A percentile compares a stretch with the other conserved stretches of the same genome.
phyloP scores from a whole-genome alignment of 257 asterid species.

The Dorcoceras hygrometricum region DNA sequence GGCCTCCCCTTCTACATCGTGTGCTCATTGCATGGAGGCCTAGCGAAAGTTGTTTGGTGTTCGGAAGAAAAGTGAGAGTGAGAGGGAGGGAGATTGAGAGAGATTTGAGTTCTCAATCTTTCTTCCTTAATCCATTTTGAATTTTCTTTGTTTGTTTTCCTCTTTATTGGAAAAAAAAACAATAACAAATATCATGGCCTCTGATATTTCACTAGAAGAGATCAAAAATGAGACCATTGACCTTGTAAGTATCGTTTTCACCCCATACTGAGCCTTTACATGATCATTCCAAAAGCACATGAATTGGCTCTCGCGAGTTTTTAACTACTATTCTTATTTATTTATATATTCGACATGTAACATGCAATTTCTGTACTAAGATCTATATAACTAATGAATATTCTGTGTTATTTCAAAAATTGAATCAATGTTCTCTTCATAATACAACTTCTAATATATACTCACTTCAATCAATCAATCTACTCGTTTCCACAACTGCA shows the following conservation, averaged over 20 bases:
- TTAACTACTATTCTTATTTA: neutral
- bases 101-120: conserved; percentile 27
- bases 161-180: conserved; percentile 2
- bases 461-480: too few species aligned
- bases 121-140: conserved; percentile 15
- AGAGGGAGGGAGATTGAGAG: conserved; percentile 23
- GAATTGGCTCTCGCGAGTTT: neutral
- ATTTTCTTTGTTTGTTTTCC: conserved; percentile 9
- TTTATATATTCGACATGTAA: neutral
- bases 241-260: conserved; percentile 29
- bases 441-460: too few species aligned
- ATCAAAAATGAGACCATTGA: conserved; percentile 37
- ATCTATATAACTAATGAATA: neutral
- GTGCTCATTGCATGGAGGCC: conserved; percentile 24
- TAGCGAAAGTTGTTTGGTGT: neutral
- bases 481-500: neutral
- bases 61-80: neutral
- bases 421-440: too few species aligned
- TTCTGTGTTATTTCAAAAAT: neutral
- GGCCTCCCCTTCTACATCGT: conserved; percentile 13
- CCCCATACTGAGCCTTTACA: neutral
- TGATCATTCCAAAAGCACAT: neutral
- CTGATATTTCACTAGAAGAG: conserved; percentile 38
- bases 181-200: conserved; percentile 24
- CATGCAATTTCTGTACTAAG: neutral